Percentiles rank a stretch among this genome's conserved stretches.
phyloP scores from a whole-genome alignment of 495 filamentous ascomycete genomes.

The Daldinia concentrica region DNA sequence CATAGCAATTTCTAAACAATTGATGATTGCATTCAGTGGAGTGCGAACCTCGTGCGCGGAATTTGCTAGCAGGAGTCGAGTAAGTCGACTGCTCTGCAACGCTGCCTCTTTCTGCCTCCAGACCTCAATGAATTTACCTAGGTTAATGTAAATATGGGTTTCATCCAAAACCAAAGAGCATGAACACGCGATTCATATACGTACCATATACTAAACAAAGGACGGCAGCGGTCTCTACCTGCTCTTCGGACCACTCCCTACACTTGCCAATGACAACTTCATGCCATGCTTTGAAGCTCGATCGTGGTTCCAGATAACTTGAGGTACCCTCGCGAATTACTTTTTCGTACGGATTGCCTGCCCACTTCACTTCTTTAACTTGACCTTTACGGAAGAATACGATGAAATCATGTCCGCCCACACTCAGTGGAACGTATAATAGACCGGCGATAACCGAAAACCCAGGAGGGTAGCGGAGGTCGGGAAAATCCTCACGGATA shows the following conservation, averaged over 20 bases:
- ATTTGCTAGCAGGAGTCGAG: conserved; percentile 83
- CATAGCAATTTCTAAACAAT: conserved; percentile 92
- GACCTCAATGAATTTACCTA: conserved; percentile 77
- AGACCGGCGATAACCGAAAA: conserved; percentile 83
- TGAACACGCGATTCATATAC: conserved; percentile 44
- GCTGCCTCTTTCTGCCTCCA: conserved; percentile 93
- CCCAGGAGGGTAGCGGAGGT: conserved; percentile 81
- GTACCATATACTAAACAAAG: conserved; percentile 91
- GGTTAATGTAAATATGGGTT: conserved; percentile 7
- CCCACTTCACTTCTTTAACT: conserved; percentile 85
- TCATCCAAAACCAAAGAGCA: neutral
- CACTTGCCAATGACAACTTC: conserved; percentile 80
- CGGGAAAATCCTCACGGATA: conserved; percentile 80
- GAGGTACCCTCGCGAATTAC: conserved; percentile 71
- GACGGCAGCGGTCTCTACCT: conserved; percentile 86
- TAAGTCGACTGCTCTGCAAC: conserved; percentile 82
- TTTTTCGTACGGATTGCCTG: conserved; percentile 92
- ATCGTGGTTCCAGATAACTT: conserved; percentile 76
- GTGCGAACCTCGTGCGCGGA: conserved; percentile 96
- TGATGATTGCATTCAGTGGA: conserved; percentile 94
- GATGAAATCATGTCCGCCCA: conserved; percentile 84
- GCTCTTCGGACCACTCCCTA: conserved; percentile 78
- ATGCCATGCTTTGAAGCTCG: conserved; percentile 79
- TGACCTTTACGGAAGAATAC: conserved; percentile 89
- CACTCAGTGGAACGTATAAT: conserved; percentile 82